Percentiles rank a stretch among this genome's conserved stretches.
Evolutionary conservation across 73 alveolate genomes (phyloP).

Genomic region (Paraurostyla sp.): DNA sequence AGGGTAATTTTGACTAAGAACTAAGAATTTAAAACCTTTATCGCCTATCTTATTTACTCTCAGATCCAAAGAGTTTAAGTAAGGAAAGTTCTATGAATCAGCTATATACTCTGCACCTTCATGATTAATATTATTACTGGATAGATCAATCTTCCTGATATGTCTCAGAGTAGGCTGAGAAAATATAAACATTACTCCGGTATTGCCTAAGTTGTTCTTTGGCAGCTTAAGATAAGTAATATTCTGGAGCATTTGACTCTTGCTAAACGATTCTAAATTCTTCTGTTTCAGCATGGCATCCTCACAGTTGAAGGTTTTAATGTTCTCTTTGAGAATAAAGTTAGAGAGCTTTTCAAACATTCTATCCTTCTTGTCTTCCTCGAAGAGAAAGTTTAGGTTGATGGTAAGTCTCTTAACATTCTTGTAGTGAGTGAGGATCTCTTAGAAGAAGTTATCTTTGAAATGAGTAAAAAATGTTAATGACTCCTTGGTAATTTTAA

Average conservation of each 20-base stretch:
- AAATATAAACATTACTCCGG: constrained; percentile 45
- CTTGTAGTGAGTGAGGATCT: constrained; percentile 71
- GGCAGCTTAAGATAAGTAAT: constrained; percentile 41
- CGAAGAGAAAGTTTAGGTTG: constrained; percentile 61
- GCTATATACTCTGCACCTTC: constrained; percentile 67
- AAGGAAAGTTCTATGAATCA: constrained; percentile 30
- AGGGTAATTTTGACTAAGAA: background rate
- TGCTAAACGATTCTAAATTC: constrained; percentile 53
- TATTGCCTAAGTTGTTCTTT: constrained; percentile 49
- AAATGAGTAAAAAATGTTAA: constrained; percentile 47
- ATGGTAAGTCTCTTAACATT: constrained; percentile 56
- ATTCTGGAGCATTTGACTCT: constrained; percentile 43
- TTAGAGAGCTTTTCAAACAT: constrained; percentile 52
- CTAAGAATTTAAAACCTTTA: constrained; percentile 36
- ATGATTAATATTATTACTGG: constrained; percentile 43
- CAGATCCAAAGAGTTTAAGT: constrained; percentile 40
- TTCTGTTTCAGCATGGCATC: constrained; percentile 50
- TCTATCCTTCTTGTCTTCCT: constrained; percentile 65
- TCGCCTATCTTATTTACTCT: constrained; percentile 62
- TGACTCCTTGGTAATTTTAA: constrained; percentile 64
- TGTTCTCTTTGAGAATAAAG: constrained; percentile 34
- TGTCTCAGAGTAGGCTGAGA: constrained; percentile 38
- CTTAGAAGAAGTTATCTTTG: constrained; percentile 65
- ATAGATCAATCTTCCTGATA: constrained; percentile 57
- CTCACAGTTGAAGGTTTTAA: constrained; percentile 33